Evolutionary conservation across 2,329 filamentous ascomycete genomes (phyloP), one percentile per base, ranked within the genome.

Genomic region (Amylocarpus encephaloides): DNA sequence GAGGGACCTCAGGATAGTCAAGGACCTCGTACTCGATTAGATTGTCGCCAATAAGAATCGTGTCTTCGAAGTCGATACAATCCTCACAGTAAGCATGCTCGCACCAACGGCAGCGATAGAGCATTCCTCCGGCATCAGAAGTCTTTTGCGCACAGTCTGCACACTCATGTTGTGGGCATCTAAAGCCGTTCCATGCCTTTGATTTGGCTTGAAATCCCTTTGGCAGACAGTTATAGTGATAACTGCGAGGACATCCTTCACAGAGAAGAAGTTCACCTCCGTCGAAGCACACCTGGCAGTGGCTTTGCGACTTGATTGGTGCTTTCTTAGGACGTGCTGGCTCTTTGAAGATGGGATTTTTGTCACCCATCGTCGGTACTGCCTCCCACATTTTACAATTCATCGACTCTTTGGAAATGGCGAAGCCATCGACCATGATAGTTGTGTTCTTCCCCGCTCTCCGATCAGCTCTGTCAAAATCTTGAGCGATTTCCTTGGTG

Each of bases 161-260:
- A 54, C 79, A 83, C 39, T 71, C 64, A 55, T 83, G 79, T 40
- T 80, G 77, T 0, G 77, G 66, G 52, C 79, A 83, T 53, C 70
- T 70, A 54, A 78, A 80, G n/a, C 22, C 22, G 22, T 70, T 68
- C 52, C 67, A 70, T 3, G 67, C 66, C 22, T 67, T 71, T 0
- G 71, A 67, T 33, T 72, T 72, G n/a, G 59, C 52, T 48, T 72
- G 65, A 41, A 68, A 70, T 0, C 67, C 62, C 1, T 61, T 55
- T 2, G 68, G 63, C 1, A 82, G 64, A 51, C 79, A 83, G 2
- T 68, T 60, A 26, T 62, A 62, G 55, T 83, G 79, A 52, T 78
- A 82, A 0, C 70, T 64, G 2, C 78, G 70, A 2, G 79, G 79
- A 53, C 79, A 83, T 4, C 69, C 65, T 2, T 70, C 69, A 61